phyloP scores from a whole-genome alignment of 2,329 filamentous ascomycete genomes.

The Purpureocillium takamizusanense region DNA sequence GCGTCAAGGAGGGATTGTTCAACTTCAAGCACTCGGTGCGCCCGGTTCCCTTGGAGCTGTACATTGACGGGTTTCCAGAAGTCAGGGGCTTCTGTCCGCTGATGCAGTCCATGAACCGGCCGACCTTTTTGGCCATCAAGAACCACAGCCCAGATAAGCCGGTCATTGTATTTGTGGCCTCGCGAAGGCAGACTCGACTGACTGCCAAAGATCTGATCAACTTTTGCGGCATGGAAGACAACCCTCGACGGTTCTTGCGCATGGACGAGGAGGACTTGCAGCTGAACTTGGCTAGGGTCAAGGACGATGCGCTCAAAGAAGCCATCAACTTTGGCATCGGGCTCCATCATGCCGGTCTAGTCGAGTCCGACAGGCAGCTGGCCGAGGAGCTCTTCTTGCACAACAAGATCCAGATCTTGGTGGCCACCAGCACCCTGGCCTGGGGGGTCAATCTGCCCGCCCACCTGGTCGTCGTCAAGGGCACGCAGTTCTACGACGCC shows the following conservation, averaged over 20 bases:
- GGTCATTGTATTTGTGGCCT: conserved; percentile 96
- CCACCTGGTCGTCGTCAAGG: conserved; percentile 94
- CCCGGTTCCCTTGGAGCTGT: conserved; percentile 90
- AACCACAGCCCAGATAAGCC: conserved; percentile 93
- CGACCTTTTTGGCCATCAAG: conserved; percentile 93
- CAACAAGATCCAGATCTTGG: conserved; percentile 95
- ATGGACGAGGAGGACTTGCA: conserved; percentile 95
- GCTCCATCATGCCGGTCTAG: conserved; percentile 90
- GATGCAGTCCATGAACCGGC: conserved; percentile 99
- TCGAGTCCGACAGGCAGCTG: conserved; percentile 86
- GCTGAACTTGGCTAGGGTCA: conserved; percentile 77
- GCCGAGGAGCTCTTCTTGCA: conserved; percentile 92
- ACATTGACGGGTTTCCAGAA: conserved; percentile 95
- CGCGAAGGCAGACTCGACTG: conserved; percentile 84
- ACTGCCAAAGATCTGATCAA: conserved; percentile 97
- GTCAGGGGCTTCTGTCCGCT: conserved; percentile 90
- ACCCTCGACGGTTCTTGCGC: conserved; percentile 82
- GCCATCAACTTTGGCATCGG: conserved; percentile 97
- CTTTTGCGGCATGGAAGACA: conserved; percentile 96
- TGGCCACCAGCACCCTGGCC: conserved; percentile 90
- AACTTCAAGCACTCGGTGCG: conserved; percentile 97
- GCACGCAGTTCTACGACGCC: conserved; percentile 95
- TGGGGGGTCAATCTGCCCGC: conserved; percentile 98
- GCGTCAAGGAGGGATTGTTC: conserved; percentile 90
- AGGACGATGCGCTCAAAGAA: conserved; percentile 86